A percentile compares a stretch with the other conserved stretches of the same genome.
phyloP scores from a whole-genome alignment of 805 yeast species.

The Schizosaccharomyces cryophilus region DNA sequence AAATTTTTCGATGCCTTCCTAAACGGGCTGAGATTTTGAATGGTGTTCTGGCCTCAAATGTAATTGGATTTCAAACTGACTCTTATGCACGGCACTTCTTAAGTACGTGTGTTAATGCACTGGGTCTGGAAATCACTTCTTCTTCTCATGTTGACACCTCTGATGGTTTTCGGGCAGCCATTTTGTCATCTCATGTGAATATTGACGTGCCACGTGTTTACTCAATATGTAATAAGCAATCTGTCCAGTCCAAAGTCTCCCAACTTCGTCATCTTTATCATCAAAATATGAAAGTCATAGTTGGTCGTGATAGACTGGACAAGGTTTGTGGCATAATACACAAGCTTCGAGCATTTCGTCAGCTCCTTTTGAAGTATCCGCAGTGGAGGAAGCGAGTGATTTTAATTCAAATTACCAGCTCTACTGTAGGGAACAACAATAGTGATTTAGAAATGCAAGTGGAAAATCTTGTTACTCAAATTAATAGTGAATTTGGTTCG shows the following conservation, averaged over 20 bases:
- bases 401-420: constrained; percentile 83
- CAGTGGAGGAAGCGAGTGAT: constrained; percentile 75
- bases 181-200: constrained; percentile 68
- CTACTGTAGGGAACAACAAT: constrained; percentile 72
- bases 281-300: constrained; percentile 50
- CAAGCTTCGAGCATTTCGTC: constrained; percentile 73
- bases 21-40: constrained; percentile 60
- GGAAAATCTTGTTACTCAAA: constrained; percentile 52
- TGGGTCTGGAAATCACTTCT: constrained; percentile 40
- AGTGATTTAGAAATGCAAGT: constrained; percentile 85
- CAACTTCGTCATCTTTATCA: constrained; percentile 39
- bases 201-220: constrained; percentile 52
- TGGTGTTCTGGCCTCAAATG: constrained; percentile 78
- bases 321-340: constrained; percentile 82
- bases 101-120: constrained; percentile 64
- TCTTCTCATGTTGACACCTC: constrained; percentile 17
- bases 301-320: constrained; percentile 85
- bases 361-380: constrained; percentile 72
- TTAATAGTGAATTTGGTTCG: constrained; percentile 66
- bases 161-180: constrained; percentile 70
- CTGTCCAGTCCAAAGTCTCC: constrained; percentile 25
- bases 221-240: constrained; percentile 43
- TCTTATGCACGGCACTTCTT: constrained; percentile 78
- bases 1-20: constrained; percentile 71
- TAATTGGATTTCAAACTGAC: constrained; percentile 63